phyloP scores from a whole-genome alignment of 164 flowering plant genomes.

The Taxillus chinensis region DNA sequence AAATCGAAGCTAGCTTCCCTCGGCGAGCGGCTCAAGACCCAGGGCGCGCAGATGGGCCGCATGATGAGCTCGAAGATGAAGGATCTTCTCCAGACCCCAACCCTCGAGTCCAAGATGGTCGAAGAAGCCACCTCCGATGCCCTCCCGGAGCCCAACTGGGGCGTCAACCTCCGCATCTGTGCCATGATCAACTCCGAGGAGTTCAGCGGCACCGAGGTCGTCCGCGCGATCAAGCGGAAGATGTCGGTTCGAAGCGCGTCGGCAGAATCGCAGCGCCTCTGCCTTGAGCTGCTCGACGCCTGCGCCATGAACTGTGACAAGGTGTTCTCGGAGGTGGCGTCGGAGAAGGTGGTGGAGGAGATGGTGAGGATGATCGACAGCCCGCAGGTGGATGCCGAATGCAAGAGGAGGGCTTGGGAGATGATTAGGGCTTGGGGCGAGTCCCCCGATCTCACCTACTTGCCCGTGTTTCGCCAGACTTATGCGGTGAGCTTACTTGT shows the following conservation, averaged over 20 bases:
- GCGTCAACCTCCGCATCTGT: conserved; percentile 69
- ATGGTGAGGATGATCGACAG: conserved; percentile 76
- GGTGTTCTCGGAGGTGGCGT: conserved; percentile 79
- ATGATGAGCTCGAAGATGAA: conserved; percentile 57
- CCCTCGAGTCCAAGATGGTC: conserved; percentile 65
- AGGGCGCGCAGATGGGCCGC: conserved; percentile 63
- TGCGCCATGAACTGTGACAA: conserved; percentile 82
- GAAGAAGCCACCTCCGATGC: conserved; percentile 68
- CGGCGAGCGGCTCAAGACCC: conserved; percentile 52
- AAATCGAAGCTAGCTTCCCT: conserved; percentile 42
- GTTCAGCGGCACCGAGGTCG: conserved; percentile 58
- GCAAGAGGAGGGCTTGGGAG: conserved; percentile 44
- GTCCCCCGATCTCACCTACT: conserved; percentile 64
- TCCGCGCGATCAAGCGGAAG: conserved; percentile 71
- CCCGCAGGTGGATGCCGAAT: conserved; percentile 31
- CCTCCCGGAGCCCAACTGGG: conserved; percentile 70
- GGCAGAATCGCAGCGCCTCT: conserved; percentile 33
- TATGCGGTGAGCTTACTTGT: conserved; percentile 36
- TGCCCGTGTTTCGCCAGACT: conserved; percentile 78
- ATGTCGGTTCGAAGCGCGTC: conserved; percentile 24
- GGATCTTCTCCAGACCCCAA: conserved; percentile 56
- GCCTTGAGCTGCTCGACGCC: conserved; percentile 69
- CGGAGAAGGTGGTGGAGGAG: conserved; percentile 87
- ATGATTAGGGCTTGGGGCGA: conserved; percentile 81
- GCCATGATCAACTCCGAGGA: conserved; percentile 54